Evolutionary conservation across 352 stramenopile genomes (phyloP).

Genomic region (Phytophthora capsici): DNA sequence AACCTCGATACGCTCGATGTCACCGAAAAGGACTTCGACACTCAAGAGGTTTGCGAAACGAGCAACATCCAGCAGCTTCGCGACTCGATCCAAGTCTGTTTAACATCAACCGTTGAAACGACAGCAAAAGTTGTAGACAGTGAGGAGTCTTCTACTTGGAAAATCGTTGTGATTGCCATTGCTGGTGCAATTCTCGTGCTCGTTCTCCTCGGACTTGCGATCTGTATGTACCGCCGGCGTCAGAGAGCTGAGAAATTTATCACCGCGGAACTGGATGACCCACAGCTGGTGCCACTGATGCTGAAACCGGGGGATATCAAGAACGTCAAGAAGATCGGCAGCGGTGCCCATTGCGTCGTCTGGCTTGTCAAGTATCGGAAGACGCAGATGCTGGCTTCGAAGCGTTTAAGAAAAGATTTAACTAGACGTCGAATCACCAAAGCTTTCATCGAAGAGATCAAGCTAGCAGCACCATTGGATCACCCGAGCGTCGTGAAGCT

Average conservation of each 20-base stretch:
- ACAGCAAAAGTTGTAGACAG: constrained; percentile 6
- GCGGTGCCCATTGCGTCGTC: constrained; percentile 39
- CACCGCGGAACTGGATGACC: constrained; percentile 43
- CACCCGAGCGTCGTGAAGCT: constrained; percentile 57
- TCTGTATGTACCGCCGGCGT: constrained; percentile 31
- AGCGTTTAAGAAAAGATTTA: constrained; percentile 49
- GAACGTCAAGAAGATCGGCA: constrained; percentile 43
- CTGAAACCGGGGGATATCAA: constrained; percentile 52
- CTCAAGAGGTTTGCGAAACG: constrained; percentile 36
- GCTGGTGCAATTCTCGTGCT: constrained; percentile 12
- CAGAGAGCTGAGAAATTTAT: constrained; percentile 21
- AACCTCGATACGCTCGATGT: constrained; percentile 42
- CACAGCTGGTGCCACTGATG: constrained; percentile 43
- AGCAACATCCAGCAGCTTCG: constrained; percentile 36
- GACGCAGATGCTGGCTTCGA: constrained; percentile 42
- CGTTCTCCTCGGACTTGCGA: constrained; percentile 7
- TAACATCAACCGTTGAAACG: constrained; percentile 15
- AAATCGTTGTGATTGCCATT: constrained; percentile 17
- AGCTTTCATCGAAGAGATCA: constrained; percentile 61
- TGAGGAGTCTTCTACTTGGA: constrained; percentile 2
- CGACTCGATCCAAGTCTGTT: constrained; percentile 38
- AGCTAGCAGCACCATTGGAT: constrained; percentile 50
- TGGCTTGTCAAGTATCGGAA: constrained; percentile 52
- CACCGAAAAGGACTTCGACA: constrained; percentile 24
- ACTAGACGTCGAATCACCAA: constrained; percentile 39